A percentile compares a stretch with the other conserved stretches of the same genome.
Conservation (phyloP, 331 rosid genomes). For the Malus hybrid region DNA sequence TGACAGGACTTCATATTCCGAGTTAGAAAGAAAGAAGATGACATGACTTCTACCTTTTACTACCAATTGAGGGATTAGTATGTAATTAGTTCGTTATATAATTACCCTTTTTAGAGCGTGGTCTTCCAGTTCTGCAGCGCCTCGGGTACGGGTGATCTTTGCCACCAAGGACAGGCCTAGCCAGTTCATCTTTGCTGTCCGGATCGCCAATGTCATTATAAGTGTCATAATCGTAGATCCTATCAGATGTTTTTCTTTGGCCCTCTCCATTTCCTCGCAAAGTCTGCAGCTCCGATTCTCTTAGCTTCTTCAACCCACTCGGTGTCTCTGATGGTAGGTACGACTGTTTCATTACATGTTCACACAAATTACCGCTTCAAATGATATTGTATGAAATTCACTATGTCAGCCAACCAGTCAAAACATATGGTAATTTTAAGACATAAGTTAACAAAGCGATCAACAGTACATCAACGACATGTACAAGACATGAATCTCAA, state of each 20-base stretch:
- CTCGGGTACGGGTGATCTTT: background rate
- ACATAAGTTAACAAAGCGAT: too few species aligned
- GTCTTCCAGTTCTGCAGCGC: background rate
- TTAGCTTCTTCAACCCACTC: constrained; percentile 37
- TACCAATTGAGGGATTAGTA: background rate
- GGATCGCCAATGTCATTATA: constrained; percentile 49
- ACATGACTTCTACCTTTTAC: too few species aligned
- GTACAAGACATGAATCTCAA: too few species aligned
- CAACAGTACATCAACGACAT: too few species aligned
- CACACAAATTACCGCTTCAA: background rate
- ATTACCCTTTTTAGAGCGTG: background rate
- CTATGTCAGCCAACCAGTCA: too few species aligned
- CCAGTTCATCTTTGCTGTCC: background rate
- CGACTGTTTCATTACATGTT: constrained; percentile 9
- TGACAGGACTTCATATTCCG: too few species aligned
- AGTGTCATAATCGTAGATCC: constrained; percentile 48
- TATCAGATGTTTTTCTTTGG: constrained; percentile 29
- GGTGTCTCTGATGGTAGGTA: constrained; percentile 50
- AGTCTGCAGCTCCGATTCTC: constrained; percentile 29
- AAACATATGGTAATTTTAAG: too few species aligned
- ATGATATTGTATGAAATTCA: too few species aligned
- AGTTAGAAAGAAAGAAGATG: too few species aligned
- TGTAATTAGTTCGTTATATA: too few species aligned
- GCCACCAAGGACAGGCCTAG: background rate
- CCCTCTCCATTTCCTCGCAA: constrained; percentile 51